Conservation (phyloP, 2,329 filamentous ascomycete species). For the Alternaria metachromatica region DNA sequence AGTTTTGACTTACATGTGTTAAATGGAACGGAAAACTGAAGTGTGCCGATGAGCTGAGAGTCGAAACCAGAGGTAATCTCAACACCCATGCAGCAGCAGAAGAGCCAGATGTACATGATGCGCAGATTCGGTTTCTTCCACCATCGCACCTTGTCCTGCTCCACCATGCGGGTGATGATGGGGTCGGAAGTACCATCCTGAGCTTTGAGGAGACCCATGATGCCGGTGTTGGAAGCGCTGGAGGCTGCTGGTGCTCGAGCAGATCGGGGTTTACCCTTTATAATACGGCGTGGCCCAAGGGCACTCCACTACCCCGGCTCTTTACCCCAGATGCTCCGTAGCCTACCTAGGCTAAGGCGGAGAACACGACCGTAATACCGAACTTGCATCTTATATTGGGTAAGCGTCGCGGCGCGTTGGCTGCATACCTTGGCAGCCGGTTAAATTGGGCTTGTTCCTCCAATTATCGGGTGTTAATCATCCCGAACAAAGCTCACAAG, state of each 20-base stretch:
- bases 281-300: slow-evolving; percentile 16
- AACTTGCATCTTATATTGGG: slow-evolving; percentile 25
- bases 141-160: slow-evolving; percentile 52
- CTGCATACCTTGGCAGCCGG: slow-evolving; percentile 30
- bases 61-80: slow-evolving; percentile 50
- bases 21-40: slow-evolving; percentile 44
- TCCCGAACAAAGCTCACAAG: slow-evolving; percentile 21
- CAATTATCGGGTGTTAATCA: slow-evolving; percentile 24
- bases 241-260: slow-evolving; percentile 17
- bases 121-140: slow-evolving; percentile 51
- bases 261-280: slow-evolving; percentile 26
- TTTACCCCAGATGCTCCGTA: slow-evolving; percentile 32
- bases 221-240: slow-evolving; percentile 21
- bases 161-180: slow-evolving; percentile 53
- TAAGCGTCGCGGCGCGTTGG: slow-evolving; percentile 32
- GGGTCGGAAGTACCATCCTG: slow-evolving; percentile 46
- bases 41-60: slow-evolving; percentile 47
- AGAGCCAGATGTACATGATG: slow-evolving; percentile 48
- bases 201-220: slow-evolving; percentile 36
- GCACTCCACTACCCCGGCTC: slow-evolving; percentile 24
- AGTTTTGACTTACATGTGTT: slow-evolving; percentile 36
- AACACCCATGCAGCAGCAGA: slow-evolving; percentile 48
- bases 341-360: slow-evolving; percentile 26
- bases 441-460: slow-evolving; percentile 29
- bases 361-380: slow-evolving; percentile 35